Conservation (phyloP, 306 rosid genomes). For the Prunus mongolica region DNA sequence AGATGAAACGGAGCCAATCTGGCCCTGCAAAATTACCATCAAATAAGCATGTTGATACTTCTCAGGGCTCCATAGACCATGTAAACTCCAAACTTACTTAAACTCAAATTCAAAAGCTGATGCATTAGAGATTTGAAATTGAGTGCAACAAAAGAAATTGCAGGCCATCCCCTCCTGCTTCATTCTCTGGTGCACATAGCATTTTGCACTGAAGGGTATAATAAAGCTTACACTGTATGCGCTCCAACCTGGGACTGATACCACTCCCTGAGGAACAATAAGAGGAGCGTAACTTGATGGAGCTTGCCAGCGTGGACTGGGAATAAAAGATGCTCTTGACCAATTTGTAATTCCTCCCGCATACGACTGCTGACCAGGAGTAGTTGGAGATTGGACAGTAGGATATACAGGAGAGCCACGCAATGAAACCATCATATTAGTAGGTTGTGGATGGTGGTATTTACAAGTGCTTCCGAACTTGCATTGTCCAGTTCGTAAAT, state of each 20-base stretch:
- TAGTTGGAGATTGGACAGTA: conserved; percentile 79
- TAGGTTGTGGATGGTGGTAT: conserved; percentile 95
- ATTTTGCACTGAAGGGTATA: conserved; percentile 17
- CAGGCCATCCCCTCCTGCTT: neutral
- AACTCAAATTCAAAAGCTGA: neutral
- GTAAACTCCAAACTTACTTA: neutral
- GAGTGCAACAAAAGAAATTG: neutral
- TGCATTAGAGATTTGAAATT: neutral
- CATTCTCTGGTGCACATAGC: neutral
- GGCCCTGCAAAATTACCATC: conserved; percentile 62
- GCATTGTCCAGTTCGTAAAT: conserved; percentile 94
- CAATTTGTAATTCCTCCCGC: conserved; percentile 81
- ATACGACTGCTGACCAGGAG: conserved; percentile 87
- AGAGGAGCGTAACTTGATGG: conserved; percentile 86
- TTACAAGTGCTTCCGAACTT: conserved; percentile 91
- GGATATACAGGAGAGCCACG: conserved; percentile 84
- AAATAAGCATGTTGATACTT: conserved; percentile 24
- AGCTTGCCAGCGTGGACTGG: conserved; percentile 98
- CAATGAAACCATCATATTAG: conserved; percentile 86
- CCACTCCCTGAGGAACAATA: conserved; percentile 90
- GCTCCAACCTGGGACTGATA: conserved; percentile 92
- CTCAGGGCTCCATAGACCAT: conserved; percentile 4
- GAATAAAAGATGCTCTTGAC: conserved; percentile 86
- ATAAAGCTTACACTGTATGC: conserved; percentile 71
- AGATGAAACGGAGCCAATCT: conserved; percentile 73